Conservation (phyloP, 2,329 filamentous ascomycete species). For the Sporothrix brunneoviolacea region DNA sequence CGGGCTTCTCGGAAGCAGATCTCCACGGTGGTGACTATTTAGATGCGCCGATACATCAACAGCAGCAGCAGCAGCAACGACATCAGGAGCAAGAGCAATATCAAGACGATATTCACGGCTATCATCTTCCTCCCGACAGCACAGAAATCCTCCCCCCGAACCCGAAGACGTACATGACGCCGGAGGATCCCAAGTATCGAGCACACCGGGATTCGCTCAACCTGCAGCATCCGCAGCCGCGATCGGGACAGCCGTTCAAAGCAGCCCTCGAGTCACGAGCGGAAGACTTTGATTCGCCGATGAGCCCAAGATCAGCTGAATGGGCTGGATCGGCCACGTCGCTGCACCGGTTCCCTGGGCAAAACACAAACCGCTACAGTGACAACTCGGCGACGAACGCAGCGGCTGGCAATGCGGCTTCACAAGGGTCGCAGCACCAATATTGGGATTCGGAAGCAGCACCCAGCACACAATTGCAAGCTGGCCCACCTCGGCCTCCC, state of each 20-base stretch:
- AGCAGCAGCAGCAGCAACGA: neutral
- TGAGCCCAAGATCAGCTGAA: constrained; percentile 54
- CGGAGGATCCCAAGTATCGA: constrained; percentile 71
- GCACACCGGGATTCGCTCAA: constrained; percentile 76
- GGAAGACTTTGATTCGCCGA: constrained; percentile 56
- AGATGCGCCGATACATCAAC: constrained; percentile 17
- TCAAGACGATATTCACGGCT: constrained; percentile 3
- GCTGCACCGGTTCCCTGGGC: constrained; percentile 44
- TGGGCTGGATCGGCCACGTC: constrained; percentile 58
- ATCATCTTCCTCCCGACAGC: constrained; percentile 5
- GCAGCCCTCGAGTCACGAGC: constrained; percentile 65
- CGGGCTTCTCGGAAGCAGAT: constrained; percentile 49
- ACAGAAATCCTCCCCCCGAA: constrained; percentile 29
- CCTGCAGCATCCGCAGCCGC: constrained; percentile 71
- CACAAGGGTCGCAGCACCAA: constrained; percentile 29
- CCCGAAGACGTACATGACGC: constrained; percentile 48
- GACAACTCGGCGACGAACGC: constrained; percentile 31
- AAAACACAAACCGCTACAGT: constrained; percentile 43
- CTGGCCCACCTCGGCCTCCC: constrained; percentile 49
- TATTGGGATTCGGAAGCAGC: constrained; percentile 37
- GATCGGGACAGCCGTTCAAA: constrained; percentile 66
- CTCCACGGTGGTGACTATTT: constrained; percentile 26
- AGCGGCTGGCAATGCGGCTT: neutral
- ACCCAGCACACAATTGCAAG: constrained; percentile 19
- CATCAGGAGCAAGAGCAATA: constrained; percentile 8